Percentiles rank a stretch among this genome's conserved stretches.
Conservation (phyloP, 2,329 filamentous ascomycete genomes). For the Lasiodiplodia theobromae region DNA sequence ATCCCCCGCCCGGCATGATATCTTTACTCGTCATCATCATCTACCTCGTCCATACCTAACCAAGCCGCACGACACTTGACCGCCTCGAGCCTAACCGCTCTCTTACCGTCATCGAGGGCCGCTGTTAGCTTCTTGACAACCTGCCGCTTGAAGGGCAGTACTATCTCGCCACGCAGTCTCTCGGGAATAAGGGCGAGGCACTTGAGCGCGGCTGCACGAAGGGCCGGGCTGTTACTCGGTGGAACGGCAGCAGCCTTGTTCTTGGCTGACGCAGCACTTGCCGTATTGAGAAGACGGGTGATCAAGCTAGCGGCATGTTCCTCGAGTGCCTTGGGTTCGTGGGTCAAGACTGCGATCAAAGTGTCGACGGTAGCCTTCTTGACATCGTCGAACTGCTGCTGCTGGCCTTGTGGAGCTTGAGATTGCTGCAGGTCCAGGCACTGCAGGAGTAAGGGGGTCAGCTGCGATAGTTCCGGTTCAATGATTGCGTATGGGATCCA, state of each 20-base stretch:
- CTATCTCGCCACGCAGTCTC: slow-evolving; percentile 56
- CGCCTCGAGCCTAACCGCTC: slow-evolving; percentile 67
- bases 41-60: slow-evolving; percentile 65
- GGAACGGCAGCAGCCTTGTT: slow-evolving; percentile 29
- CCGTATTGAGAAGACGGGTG: slow-evolving; percentile 60
- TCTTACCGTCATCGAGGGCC: slow-evolving; percentile 68
- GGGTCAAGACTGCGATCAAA: slow-evolving; percentile 63
- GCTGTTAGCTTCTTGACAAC: slow-evolving; percentile 63
- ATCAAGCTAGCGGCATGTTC: slow-evolving; percentile 66
- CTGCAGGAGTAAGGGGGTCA: slow-evolving; percentile 68
- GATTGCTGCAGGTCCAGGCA: slow-evolving; percentile 62
- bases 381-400: slow-evolving; percentile 54
- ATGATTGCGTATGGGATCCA: slow-evolving; percentile 67
- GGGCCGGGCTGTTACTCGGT: slow-evolving; percentile 45
- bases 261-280: slow-evolving; percentile 35
- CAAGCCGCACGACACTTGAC: slow-evolving; percentile 68
- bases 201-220: slow-evolving; percentile 56
- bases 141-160: slow-evolving; percentile 64
- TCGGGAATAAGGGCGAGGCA: slow-evolving; percentile 58
- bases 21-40: slow-evolving; percentile 54
- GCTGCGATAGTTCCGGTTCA: slow-evolving; percentile 63
- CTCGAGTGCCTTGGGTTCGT: slow-evolving; percentile 61
- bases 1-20: not conserved
- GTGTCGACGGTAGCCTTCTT: slow-evolving; percentile 68
- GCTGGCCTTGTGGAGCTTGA: not conserved